These are phyloP conservation scores for Macrophomina phaseolina DNA, from an alignment of 2,329 filamentous ascomycete genomes.

Conservation along the genomic window DNA sequence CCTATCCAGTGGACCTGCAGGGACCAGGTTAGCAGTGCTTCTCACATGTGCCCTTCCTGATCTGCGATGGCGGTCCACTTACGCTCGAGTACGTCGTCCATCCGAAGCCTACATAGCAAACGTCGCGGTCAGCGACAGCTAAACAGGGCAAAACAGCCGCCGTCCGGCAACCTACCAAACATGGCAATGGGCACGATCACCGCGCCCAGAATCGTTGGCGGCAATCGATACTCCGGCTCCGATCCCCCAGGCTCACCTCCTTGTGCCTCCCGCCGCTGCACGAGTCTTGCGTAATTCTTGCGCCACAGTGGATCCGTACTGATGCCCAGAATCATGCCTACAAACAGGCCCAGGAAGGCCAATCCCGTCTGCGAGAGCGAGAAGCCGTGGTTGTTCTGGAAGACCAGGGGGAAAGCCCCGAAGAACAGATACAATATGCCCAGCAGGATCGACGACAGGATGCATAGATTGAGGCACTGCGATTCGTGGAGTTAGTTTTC, in stretches of 20 bases:
- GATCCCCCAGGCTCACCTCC: slow-evolving; percentile 62
- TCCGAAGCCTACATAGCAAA: slow-evolving; percentile 64
- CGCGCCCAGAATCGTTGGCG: slow-evolving; percentile 70
- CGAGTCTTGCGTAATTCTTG: slow-evolving; percentile 63
- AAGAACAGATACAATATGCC: slow-evolving; percentile 92
- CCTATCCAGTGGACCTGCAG: slow-evolving; percentile 58
- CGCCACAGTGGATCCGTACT: slow-evolving; percentile 70
- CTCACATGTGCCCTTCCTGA: slow-evolving; percentile 50
- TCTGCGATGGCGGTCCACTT: slow-evolving; percentile 64
- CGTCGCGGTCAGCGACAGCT: slow-evolving; percentile 37
- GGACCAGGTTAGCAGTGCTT: slow-evolving; percentile 38
- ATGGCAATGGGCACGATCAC: slow-evolving; percentile 79
- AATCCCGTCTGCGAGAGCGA: slow-evolving; percentile 80
- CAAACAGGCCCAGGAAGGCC: slow-evolving; percentile 73
- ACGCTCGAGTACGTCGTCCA: slow-evolving; percentile 80
- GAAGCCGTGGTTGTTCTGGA: slow-evolving; percentile 75
- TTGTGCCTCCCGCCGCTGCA: slow-evolving; percentile 58
- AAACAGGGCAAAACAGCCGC: slow-evolving; percentile 4
- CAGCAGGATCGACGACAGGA: slow-evolving; percentile 83
- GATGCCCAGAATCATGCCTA: slow-evolving; percentile 71
- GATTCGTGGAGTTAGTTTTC: slow-evolving; percentile 33
- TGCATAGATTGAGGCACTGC: slow-evolving; percentile 73
- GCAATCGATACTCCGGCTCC: slow-evolving; percentile 87
- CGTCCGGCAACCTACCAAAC: slow-evolving; percentile 63
- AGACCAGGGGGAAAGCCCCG: slow-evolving; percentile 83